Evolutionary conservation across 2,329 filamentous ascomycete genomes (phyloP).

Genomic region (Saccharata proteae): DNA sequence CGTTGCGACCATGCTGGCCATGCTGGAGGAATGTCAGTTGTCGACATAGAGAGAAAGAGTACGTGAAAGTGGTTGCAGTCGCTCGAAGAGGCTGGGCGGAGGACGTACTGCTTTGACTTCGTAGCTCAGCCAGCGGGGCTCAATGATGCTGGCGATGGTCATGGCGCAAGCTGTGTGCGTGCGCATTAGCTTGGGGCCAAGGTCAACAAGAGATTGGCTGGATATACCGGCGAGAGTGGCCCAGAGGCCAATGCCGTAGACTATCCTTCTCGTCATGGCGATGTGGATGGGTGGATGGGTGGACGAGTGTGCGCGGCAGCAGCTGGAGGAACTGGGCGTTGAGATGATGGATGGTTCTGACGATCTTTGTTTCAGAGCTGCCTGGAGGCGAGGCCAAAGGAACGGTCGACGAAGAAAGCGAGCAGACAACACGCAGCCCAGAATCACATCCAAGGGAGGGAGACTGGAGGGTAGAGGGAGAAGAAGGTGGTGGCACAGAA

Average conservation of each 20-base stretch:
- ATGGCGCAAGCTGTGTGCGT: constrained; percentile 50
- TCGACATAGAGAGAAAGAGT: constrained; percentile 1
- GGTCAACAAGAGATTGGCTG: background rate
- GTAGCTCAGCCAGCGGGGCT: constrained; percentile 61
- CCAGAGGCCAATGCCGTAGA: constrained; percentile 37
- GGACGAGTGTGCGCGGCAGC: background rate
- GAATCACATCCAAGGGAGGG: too few relatives aligned
- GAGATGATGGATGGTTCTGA: too few relatives aligned
- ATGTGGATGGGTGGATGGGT: constrained; percentile 7
- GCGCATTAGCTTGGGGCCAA: background rate
- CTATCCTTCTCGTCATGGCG: constrained; percentile 37
- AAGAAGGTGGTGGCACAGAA: too few relatives aligned
- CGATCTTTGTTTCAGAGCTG: too few relatives aligned
- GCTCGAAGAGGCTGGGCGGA: too few relatives aligned
- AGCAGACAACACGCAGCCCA: too few relatives aligned
- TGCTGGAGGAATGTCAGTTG: constrained; percentile 13
- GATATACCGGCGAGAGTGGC: constrained; percentile 30
- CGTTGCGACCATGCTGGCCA: constrained; percentile 18
- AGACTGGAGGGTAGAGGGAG: too few relatives aligned
- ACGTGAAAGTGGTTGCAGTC: background rate
- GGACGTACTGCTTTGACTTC: constrained; percentile 5
- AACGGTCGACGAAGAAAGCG: too few relatives aligned
- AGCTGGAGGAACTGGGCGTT: background rate
- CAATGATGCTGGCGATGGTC: constrained; percentile 56
- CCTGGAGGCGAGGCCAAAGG: too few relatives aligned